These are phyloP conservation scores for Tolypocladium nubicola DNA, from an alignment of 2,329 filamentous ascomycete genomes.

Conservation along the genomic window DNA sequence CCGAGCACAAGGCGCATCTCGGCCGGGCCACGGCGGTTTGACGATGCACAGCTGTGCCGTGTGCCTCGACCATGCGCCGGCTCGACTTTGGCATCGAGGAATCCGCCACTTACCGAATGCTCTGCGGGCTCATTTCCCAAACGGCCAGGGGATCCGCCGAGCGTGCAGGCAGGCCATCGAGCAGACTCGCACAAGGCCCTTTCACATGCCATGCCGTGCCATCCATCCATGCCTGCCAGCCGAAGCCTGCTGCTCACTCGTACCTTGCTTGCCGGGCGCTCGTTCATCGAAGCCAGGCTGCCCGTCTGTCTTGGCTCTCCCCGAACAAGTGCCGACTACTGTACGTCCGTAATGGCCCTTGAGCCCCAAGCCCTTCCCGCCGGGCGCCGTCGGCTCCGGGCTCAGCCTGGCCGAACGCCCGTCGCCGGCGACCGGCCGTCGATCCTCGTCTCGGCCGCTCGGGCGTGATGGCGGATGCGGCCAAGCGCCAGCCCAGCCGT, in stretches of 20 bases:
- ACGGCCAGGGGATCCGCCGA: background rate
- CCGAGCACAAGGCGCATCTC: background rate
- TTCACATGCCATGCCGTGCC: background rate
- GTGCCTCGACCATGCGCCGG: background rate
- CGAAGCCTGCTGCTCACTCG: too few species aligned
- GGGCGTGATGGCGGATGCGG: conserved; percentile 2
- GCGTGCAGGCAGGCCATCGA: background rate
- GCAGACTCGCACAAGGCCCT: background rate
- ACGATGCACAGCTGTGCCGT: background rate
- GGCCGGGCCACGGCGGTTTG: background rate
- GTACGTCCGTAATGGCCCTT: too few species aligned
- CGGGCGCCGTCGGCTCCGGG: background rate
- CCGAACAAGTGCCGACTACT: too few species aligned
- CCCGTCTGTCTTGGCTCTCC: too few species aligned
- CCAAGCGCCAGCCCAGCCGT: background rate
- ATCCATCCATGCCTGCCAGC: background rate
- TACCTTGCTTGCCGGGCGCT: too few species aligned
- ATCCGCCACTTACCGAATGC: background rate
- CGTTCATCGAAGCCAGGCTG: too few species aligned
- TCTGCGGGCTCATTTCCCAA: background rate
- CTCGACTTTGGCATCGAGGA: background rate
- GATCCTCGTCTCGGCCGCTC: conserved; percentile 1
- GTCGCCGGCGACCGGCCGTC: background rate
- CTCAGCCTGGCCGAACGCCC: background rate
- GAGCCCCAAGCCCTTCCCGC: background rate